phyloP scores from a whole-genome alignment of 2,329 filamentous ascomycete genomes.

The Fonsecaea multimorphosa region DNA sequence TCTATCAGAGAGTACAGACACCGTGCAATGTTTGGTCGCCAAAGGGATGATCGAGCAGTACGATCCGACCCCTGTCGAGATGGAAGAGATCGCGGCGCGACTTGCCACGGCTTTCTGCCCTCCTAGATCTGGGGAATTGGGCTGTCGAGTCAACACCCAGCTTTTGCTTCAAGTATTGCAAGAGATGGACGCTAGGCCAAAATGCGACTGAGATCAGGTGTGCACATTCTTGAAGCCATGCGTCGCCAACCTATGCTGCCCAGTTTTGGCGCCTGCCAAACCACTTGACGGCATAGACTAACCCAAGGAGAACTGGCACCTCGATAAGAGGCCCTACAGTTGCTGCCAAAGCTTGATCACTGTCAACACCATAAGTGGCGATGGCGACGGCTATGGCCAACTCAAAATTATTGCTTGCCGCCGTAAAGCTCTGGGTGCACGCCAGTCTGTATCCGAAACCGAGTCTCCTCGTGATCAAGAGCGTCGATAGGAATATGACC shows the following conservation, averaged over 20 bases:
- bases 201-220: not conserved
- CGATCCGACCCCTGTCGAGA: conserved; percentile 46
- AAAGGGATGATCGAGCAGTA: conserved; percentile 48
- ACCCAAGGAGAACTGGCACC: conserved; percentile 76
- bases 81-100: conserved; percentile 46
- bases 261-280: conserved; percentile 18
- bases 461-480: conserved; percentile 66
- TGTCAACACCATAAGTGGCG: conserved; percentile 76
- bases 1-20: conserved; percentile 37
- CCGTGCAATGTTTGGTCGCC: conserved; percentile 48
- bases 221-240: not conserved
- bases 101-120: conserved; percentile 45
- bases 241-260: conserved; percentile 14
- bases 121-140: conserved; percentile 42
- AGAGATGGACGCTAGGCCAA: conserved; percentile 1
- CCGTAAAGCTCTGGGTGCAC: conserved; percentile 83
- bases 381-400: conserved; percentile 87
- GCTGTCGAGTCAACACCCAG: conserved; percentile 49
- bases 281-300: conserved; percentile 76
- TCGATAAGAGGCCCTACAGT: conserved; percentile 88
- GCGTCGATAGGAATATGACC: conserved; percentile 73
- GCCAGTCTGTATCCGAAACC: conserved; percentile 75
- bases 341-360: conserved; percentile 78
- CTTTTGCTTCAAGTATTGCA: conserved; percentile 8
- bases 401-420: conserved; percentile 92